Evolutionary conservation across 371 early-diverging fungal genomes (phyloP).

Genomic region (Blakeslea trispora): DNA sequence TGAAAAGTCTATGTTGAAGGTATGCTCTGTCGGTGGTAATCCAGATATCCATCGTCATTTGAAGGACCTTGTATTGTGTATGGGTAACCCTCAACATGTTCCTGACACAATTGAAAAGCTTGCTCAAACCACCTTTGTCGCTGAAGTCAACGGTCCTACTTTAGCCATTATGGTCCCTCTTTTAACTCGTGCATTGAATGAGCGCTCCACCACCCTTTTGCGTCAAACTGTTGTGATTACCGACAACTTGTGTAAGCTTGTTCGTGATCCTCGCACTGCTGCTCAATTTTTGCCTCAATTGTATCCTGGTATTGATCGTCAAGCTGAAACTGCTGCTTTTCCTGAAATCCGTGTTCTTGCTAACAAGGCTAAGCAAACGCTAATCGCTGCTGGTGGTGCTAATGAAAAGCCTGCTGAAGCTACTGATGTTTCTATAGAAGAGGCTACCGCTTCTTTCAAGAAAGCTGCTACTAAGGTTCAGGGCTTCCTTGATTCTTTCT

Average conservation of each 20-base stretch:
- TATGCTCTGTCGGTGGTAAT: slow-evolving; percentile 76
- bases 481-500: slow-evolving; percentile 60
- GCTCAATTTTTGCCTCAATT: slow-evolving; percentile 69
- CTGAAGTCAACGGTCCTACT: slow-evolving; percentile 76
- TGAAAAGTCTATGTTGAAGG: slow-evolving; percentile 61
- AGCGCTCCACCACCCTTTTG: slow-evolving; percentile 55
- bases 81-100: slow-evolving; percentile 74
- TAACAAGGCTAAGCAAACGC: slow-evolving; percentile 57
- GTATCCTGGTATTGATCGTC: slow-evolving; percentile 65
- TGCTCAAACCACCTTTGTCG: slow-evolving; percentile 79
- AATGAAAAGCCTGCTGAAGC: slow-evolving; percentile 34
- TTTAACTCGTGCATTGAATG: slow-evolving; percentile 63
- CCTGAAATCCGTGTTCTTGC: slow-evolving; percentile 66
- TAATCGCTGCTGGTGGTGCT: slow-evolving; percentile 61
- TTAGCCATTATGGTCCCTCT: slow-evolving; percentile 79
- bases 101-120: slow-evolving; percentile 71
- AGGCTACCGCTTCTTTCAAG: slow-evolving; percentile 47
- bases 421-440: slow-evolving; percentile 39
- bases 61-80: slow-evolving; percentile 69
- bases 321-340: slow-evolving; percentile 60
- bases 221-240: slow-evolving; percentile 65
- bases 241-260: slow-evolving; percentile 65
- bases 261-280: slow-evolving; percentile 64
- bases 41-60: slow-evolving; percentile 74
- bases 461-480: slow-evolving; percentile 49